A percentile compares a stretch with the other conserved stretches of the same genome.
Conservation (phyloP, 805 yeast species). For the Metschnikowia gelsemii region DNA sequence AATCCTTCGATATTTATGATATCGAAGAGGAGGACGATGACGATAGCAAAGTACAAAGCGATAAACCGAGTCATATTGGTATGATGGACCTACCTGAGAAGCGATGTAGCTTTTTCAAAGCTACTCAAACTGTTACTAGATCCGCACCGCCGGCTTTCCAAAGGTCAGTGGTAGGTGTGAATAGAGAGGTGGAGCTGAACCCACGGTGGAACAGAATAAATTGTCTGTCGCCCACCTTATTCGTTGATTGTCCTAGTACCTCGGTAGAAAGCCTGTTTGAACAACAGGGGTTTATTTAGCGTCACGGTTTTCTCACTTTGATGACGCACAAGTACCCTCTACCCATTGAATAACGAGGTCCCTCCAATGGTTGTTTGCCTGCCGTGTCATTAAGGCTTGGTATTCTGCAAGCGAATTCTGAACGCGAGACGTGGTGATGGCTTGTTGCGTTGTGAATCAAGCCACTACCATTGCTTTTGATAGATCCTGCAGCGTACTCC, state of each 20-base stretch:
- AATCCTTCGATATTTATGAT: slow-evolving; percentile 1
- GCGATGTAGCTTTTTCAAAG: slow-evolving; percentile 40
- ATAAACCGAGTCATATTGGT: slow-evolving; percentile 28
- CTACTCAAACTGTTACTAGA: slow-evolving; percentile 35
- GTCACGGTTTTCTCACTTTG: slow-evolving; percentile 65
- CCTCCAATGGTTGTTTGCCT: too few relatives aligned
- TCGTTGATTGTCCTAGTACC: slow-evolving; percentile 71
- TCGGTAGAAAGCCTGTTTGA: slow-evolving; percentile 81
- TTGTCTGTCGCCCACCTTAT: slow-evolving; percentile 73
- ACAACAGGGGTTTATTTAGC: slow-evolving; percentile 88
- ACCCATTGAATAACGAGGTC: too few relatives aligned
- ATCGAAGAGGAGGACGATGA: slow-evolving; percentile 21
- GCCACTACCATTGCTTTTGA: too few relatives aligned
- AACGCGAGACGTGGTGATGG: too few relatives aligned
- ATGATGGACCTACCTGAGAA: slow-evolving; percentile 26
- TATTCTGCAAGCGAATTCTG: too few relatives aligned
- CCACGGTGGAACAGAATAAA: slow-evolving; percentile 68
- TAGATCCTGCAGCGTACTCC: too few relatives aligned
- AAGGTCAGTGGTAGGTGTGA: slow-evolving; percentile 24
- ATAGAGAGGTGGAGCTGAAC: slow-evolving; percentile 43
- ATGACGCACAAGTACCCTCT: too few relatives aligned
- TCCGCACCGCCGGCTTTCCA: slow-evolving; percentile 31
- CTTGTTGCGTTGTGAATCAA: too few relatives aligned
- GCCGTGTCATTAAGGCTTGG: too few relatives aligned
- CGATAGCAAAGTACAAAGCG: slow-evolving; percentile 28